phyloP scores from a whole-genome alignment of 441 rosid species.

The Populus hybrid region DNA sequence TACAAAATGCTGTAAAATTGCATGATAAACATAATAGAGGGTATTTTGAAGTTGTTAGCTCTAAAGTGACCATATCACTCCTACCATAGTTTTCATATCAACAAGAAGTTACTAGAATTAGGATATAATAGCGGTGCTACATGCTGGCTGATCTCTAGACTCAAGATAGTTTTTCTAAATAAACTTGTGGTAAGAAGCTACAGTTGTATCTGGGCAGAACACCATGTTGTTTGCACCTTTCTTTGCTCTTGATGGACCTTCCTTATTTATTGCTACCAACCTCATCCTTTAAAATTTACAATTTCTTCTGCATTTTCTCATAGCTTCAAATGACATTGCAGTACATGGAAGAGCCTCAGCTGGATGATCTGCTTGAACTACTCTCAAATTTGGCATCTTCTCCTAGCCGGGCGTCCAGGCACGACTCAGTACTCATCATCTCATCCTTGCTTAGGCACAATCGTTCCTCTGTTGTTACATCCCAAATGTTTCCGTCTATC shows the following conservation, averaged over 20 bases:
- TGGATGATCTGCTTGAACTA: constrained; percentile 53
- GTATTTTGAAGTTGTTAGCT: too few relatives aligned
- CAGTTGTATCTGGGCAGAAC: not conserved
- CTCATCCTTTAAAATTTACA: not conserved
- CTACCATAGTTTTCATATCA: not conserved
- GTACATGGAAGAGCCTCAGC: constrained; percentile 77
- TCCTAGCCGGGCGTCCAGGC: constrained; percentile 72
- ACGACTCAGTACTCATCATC: constrained; percentile 79
- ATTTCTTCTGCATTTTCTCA: constrained; percentile 8
- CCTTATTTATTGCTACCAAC: not conserved
- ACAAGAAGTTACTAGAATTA: not conserved
- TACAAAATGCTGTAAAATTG: too few relatives aligned
- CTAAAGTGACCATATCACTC: too few relatives aligned
- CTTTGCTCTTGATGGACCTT: not conserved
- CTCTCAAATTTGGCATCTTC: constrained; percentile 50
- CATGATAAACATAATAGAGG: too few relatives aligned
- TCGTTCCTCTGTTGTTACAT: constrained; percentile 47
- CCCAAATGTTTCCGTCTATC: constrained; percentile 48
- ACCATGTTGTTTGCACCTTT: not conserved
- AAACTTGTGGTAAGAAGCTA: not conserved
- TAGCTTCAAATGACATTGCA: constrained; percentile 28
- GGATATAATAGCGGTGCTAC: too few relatives aligned
- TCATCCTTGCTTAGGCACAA: constrained; percentile 72
- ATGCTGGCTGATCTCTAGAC: not conserved
- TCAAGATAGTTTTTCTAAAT: not conserved